Evolutionary conservation across 1,284 basidiomycete species (phyloP).

Genomic region (Clitocybe nebularis): DNA sequence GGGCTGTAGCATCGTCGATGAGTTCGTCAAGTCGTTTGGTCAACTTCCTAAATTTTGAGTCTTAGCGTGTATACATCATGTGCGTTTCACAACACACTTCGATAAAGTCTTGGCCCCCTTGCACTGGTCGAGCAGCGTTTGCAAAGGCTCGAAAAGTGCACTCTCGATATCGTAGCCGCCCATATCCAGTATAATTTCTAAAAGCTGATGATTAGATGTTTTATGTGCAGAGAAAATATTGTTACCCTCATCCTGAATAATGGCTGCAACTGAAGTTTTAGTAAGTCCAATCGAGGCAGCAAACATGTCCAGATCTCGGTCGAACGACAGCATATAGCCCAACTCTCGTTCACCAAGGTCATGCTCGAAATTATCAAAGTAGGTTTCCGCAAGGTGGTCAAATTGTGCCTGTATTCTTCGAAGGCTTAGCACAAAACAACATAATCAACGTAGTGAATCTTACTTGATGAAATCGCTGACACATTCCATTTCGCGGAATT

Average conservation of each 20-base stretch:
- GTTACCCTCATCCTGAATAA: slow-evolving; percentile 75
- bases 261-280: slow-evolving; percentile 74
- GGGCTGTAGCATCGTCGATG: slow-evolving; percentile 62
- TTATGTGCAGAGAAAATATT: neutral
- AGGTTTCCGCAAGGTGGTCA: slow-evolving; percentile 84
- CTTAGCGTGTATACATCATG: neutral
- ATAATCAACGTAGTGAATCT: slow-evolving; percentile 22
- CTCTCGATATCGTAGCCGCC: slow-evolving; percentile 70
- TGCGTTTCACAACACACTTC: slow-evolving; percentile 46
- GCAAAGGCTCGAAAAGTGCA: slow-evolving; percentile 77
- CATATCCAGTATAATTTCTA: slow-evolving; percentile 71
- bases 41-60: slow-evolving; percentile 56
- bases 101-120: slow-evolving; percentile 78
- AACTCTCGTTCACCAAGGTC: slow-evolving; percentile 87
- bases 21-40: slow-evolving; percentile 81
- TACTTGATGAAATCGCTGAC: slow-evolving; percentile 85
- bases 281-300: slow-evolving; percentile 84
- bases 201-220: neutral
- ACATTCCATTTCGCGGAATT: slow-evolving; percentile 91
- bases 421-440: slow-evolving; percentile 3
- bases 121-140: slow-evolving; percentile 76
- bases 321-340: slow-evolving; percentile 77
- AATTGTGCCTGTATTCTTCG: slow-evolving; percentile 84
- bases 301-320: slow-evolving; percentile 90
- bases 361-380: slow-evolving; percentile 77